A percentile compares a stretch with the other conserved stretches of the same genome.
Evolutionary conservation across 2,329 filamentous ascomycete genomes (phyloP).

Genomic region (Bipolaris cookei): DNA sequence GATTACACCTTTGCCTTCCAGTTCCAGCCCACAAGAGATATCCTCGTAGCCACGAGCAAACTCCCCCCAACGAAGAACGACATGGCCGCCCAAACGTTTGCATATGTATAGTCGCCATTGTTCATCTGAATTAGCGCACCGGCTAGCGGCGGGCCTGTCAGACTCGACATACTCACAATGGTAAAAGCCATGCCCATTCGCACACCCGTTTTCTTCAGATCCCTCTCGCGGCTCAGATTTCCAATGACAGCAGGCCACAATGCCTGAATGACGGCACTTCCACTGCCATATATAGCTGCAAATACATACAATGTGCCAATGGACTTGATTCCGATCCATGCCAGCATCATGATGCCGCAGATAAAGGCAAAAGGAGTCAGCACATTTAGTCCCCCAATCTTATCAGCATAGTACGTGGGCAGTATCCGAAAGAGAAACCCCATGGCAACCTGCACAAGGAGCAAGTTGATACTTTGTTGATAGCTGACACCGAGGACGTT

Average conservation of each 20-base stretch:
- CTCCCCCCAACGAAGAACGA: constrained; percentile 39
- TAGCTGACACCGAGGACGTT: constrained; percentile 57
- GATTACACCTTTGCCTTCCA: constrained; percentile 35
- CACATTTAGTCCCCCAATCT: constrained; percentile 55
- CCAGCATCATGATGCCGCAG: constrained; percentile 54
- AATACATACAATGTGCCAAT: constrained; percentile 37
- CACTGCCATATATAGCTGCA: constrained; percentile 41
- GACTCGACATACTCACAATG: constrained; percentile 44
- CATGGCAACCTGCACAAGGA: constrained; percentile 60
- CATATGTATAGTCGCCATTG: constrained; percentile 40
- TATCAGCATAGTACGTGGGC: constrained; percentile 53
- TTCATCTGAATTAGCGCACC: constrained; percentile 42
- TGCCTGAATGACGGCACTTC: constrained; percentile 39
- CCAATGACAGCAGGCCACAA: constrained; percentile 39
- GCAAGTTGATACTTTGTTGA: constrained; percentile 59
- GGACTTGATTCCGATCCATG: constrained; percentile 41
- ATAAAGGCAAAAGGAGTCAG: constrained; percentile 57
- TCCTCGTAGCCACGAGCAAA: constrained; percentile 36
- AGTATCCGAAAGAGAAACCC: constrained; percentile 58
- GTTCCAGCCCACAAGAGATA: constrained; percentile 38
- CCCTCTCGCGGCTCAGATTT: constrained; percentile 40
- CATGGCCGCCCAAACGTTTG: constrained; percentile 47
- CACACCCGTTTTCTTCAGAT: constrained; percentile 43
- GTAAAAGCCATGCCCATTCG: constrained; percentile 49
- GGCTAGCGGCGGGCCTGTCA: constrained; percentile 46